These are phyloP conservation scores for Chlorella sp. DNA, from an alignment of 139 green algal species.

Conservation along the genomic window DNA sequence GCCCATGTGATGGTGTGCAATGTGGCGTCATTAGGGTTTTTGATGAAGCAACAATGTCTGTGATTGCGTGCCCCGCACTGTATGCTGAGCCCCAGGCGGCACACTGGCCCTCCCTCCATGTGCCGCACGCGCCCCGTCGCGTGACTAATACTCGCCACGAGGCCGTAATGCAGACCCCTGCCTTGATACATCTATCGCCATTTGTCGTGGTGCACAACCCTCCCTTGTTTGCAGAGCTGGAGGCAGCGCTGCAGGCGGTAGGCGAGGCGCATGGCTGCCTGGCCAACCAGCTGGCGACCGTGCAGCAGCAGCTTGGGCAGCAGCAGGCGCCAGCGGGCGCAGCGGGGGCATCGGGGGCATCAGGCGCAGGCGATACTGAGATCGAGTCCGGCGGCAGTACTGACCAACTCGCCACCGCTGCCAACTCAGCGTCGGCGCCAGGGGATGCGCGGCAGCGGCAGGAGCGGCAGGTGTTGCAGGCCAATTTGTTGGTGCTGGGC, in stretches of 20 bases:
- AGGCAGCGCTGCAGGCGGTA: slow-evolving; percentile 30
- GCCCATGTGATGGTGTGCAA: too few species aligned
- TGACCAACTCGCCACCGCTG: background rate
- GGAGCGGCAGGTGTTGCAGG: background rate
- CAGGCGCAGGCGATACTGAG: background rate
- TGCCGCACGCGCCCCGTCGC: too few species aligned
- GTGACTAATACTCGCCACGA: too few species aligned
- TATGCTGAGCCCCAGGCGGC: too few species aligned
- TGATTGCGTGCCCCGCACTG: too few species aligned
- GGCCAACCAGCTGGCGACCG: background rate
- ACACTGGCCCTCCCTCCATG: too few species aligned
- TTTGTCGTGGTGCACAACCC: too few species aligned
- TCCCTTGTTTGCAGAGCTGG: slow-evolving; percentile 21
- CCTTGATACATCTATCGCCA: background rate
- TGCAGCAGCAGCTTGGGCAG: background rate
- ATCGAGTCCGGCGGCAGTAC: background rate
- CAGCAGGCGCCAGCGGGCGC: background rate
- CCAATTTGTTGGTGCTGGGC: slow-evolving; percentile 16
- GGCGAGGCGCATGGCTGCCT: slow-evolving; percentile 20
- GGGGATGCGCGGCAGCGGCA: background rate
- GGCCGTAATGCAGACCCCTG: too few species aligned
- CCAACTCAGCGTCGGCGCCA: too few species aligned
- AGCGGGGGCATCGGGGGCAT: background rate
- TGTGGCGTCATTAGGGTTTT: too few species aligned
- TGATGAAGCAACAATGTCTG: too few species aligned